Base-by-base conservation (phyloP, 2,329 filamentous ascomycete genomes). In the Orbilia ellipsospora region DNA sequence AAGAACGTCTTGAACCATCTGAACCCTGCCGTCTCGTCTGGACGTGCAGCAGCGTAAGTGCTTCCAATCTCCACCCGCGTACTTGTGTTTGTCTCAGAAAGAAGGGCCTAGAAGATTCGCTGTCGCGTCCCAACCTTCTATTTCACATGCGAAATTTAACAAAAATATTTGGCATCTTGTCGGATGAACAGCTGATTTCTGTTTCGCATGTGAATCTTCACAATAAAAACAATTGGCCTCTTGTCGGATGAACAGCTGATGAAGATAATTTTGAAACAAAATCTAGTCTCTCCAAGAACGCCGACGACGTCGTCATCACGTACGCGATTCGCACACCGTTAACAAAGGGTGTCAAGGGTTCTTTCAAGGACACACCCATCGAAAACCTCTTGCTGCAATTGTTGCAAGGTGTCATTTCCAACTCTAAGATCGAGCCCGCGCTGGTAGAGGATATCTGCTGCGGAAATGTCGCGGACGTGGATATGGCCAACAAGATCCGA, bases 221-320 rank as follows among this genome's bases (percentile, higher is more conserved):
- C 2, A 23, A 23, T 23, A 23, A 23, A 23, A 23, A 23, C 4
- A 23, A 2, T 23, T 23, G 23, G 54, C 70, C 8, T 70, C 50
- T 42, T 23, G 23, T 2, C 48, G 48, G 26, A 5, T 18, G 6
- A 1, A 28, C 68, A 60, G 36, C 28, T 62, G 70, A 20, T 56
- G 51, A 54, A 12, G 15, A 10, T 12, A 31, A 16, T 23, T 48
- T 23, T 7, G 31, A 56, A 57, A 40, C 36, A 26, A 28, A 55
- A 48, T 42, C 73, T 80, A 97, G 93, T 81, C 93, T 92, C 70
- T 89, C 92, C 80, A 94, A 98, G 86, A 96, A 96, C 83, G 89
- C 94, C 79, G 94, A 98, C 82, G 95, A 99, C 85, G 87, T 99
- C 65, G 95, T 99, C 82, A 97, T 98, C 81, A 99, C 95, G 6